phyloP scores from a whole-genome alignment of 2,329 filamentous ascomycete genomes.

The Cyclaneusma minus region DNA sequence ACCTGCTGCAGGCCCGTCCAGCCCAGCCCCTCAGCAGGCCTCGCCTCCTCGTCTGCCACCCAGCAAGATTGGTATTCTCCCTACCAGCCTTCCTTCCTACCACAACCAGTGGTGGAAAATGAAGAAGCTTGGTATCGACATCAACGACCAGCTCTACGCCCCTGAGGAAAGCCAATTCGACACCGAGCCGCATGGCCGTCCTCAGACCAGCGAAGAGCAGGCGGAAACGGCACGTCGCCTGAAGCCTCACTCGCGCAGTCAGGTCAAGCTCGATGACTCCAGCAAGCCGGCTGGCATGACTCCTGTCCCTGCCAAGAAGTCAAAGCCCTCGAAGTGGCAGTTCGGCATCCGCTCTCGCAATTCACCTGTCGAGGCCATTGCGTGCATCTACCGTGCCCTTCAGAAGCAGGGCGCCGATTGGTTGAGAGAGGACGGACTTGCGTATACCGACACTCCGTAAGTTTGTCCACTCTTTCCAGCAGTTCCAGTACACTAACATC shows the following conservation, averaged over 20 bases:
- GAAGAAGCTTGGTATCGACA: constrained; percentile 35
- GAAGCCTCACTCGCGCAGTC: constrained; percentile 68
- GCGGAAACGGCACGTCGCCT: constrained; percentile 67
- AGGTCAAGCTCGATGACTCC: constrained; percentile 51
- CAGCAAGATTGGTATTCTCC: constrained; percentile 82
- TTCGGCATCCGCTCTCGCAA: constrained; percentile 95
- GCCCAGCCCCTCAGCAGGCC: too few species aligned
- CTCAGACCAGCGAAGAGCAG: constrained; percentile 55
- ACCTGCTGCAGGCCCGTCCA: too few species aligned
- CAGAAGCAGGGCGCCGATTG: constrained; percentile 80
- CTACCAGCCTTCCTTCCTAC: constrained; percentile 79
- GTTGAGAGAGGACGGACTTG: constrained; percentile 50
- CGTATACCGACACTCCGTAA: constrained; percentile 19
- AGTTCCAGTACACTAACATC: too few species aligned
- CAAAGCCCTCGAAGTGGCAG: constrained; percentile 83
- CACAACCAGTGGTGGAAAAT: constrained; percentile 84
- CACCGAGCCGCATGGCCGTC: constrained; percentile 11
- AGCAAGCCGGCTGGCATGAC: constrained; percentile 46
- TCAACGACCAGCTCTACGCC: constrained; percentile 24
- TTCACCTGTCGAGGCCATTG: constrained; percentile 80
- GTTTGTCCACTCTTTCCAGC: constrained; percentile 11
- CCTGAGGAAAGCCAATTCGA: constrained; percentile 26
- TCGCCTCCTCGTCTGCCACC: constrained; percentile 40
- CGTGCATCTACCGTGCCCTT: constrained; percentile 89
- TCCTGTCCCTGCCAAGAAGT: constrained; percentile 51